These are phyloP conservation scores for Trifolium pratense DNA, from an alignment of 306 rosid genomes.

Conservation along the genomic window DNA sequence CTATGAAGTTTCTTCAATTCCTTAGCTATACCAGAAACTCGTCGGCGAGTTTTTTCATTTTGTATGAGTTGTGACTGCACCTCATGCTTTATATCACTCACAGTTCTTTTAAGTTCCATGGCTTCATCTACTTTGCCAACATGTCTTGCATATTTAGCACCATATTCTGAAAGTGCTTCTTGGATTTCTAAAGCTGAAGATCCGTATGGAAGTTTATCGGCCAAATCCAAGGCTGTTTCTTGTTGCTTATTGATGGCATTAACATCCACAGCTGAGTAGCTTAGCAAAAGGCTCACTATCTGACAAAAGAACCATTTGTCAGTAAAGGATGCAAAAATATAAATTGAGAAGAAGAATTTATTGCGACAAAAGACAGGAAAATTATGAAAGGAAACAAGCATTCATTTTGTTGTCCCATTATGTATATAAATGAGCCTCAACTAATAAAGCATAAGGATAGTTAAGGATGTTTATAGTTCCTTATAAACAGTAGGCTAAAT, in stretches of 20 bases:
- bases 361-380: conserved; percentile 6
- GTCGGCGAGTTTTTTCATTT: conserved; percentile 75
- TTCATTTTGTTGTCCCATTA: conserved; percentile 18
- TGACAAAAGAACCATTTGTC: conserved; percentile 49
- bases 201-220: conserved; percentile 83
- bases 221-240: conserved; percentile 93
- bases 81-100: conserved; percentile 94
- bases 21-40: conserved; percentile 95
- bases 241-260: conserved; percentile 77
- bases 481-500: conserved; percentile 13
- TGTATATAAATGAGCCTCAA: conserved; percentile 1
- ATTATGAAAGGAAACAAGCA: conserved; percentile 13
- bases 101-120: conserved; percentile 92
- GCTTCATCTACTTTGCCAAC: conserved; percentile 88
- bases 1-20: conserved; percentile 91
- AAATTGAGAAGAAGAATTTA: not conserved
- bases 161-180: conserved; percentile 72
- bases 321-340: conserved; percentile 9
- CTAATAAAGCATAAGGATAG: conserved; percentile 14
- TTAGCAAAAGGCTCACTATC: conserved; percentile 72
- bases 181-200: conserved; percentile 69
- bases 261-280: conserved; percentile 63
- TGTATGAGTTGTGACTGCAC: conserved; percentile 83
- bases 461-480: not conserved
- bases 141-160: conserved; percentile 85